A percentile compares a stretch with the other conserved stretches of the same genome.
Conservation (phyloP, 306 rosid genomes). For the Vachellia pachyceras region DNA sequence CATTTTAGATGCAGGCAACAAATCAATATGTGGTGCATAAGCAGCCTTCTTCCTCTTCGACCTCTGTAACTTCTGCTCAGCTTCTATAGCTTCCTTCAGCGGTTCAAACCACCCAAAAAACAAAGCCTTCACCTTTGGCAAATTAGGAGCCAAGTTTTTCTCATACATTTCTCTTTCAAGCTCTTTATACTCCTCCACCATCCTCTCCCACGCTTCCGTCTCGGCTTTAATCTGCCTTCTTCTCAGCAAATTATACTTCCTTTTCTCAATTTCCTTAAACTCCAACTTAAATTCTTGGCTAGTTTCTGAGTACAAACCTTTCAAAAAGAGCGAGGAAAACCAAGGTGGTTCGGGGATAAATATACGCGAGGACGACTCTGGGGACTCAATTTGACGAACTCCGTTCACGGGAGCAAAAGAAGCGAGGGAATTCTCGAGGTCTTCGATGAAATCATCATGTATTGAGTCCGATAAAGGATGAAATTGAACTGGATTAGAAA, state of each 20-base stretch:
- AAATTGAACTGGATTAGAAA: no score
- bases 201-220: slow-evolving; percentile 89
- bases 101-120: slow-evolving; percentile 90
- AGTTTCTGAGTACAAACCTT: no score
- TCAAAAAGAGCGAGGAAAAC: no score
- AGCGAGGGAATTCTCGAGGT: no score
- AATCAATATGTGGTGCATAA: slow-evolving; percentile 67
- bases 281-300: no score
- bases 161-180: slow-evolving; percentile 73
- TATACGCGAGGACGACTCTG: no score
- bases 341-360: no score
- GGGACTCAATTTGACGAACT: no score
- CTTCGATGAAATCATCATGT: no score
- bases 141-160: slow-evolving; percentile 71
- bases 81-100: slow-evolving; percentile 64
- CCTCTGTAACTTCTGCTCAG: slow-evolving; percentile 61
- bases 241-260: slow-evolving; percentile 61
- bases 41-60: slow-evolving; percentile 64
- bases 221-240: slow-evolving; percentile 80
- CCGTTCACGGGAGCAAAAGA: no score
- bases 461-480: no score
- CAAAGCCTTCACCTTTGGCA: slow-evolving; percentile 70
- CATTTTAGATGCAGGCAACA: slow-evolving; percentile 70
- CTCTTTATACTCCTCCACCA: slow-evolving; percentile 79
- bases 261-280: slow-evolving; percentile 50